Percentiles rank a stretch among this genome's conserved stretches.
Evolutionary conservation across 805 yeast genomes (phyloP).

Genomic region (Wickerhamiella kazuoi): DNA sequence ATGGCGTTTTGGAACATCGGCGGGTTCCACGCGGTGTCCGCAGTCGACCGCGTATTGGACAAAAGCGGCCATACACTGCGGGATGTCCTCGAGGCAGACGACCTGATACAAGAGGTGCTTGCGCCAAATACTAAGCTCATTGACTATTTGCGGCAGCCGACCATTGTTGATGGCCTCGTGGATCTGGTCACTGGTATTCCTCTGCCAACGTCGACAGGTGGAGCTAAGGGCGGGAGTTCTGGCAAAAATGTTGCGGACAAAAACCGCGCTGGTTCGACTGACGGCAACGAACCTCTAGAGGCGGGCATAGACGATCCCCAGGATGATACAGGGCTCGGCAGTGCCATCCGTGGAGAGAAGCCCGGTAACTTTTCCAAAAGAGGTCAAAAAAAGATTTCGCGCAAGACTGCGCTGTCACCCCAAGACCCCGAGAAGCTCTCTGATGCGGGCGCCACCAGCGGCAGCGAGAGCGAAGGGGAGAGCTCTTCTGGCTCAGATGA

Average conservation of each 20-base stretch:
- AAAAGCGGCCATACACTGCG: conserved; percentile 26
- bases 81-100: conserved; percentile 57
- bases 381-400: too few relatives aligned
- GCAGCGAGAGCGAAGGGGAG: neutral
- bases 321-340: neutral
- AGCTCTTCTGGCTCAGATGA: neutral
- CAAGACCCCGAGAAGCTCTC: neutral
- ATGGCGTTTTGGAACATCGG: conserved; percentile 48
- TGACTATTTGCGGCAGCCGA: conserved; percentile 66
- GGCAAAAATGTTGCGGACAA: neutral
- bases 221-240: neutral
- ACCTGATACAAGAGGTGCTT: conserved; percentile 51
- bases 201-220: conserved; percentile 11
- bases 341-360: neutral
- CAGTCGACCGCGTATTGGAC: conserved; percentile 35
- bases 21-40: conserved; percentile 37
- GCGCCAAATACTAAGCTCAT: conserved; percentile 58
- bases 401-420: neutral
- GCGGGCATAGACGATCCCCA: neutral
- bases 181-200: conserved; percentile 29
- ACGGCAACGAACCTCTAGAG: neutral
- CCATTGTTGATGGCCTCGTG: conserved; percentile 48
- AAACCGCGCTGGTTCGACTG: neutral
- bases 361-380: too few relatives aligned
- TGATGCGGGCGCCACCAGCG: neutral